A percentile compares a stretch with the other conserved stretches of the same genome.
Conservation (phyloP, 805 yeast species). For the Candida sanyiensis region DNA sequence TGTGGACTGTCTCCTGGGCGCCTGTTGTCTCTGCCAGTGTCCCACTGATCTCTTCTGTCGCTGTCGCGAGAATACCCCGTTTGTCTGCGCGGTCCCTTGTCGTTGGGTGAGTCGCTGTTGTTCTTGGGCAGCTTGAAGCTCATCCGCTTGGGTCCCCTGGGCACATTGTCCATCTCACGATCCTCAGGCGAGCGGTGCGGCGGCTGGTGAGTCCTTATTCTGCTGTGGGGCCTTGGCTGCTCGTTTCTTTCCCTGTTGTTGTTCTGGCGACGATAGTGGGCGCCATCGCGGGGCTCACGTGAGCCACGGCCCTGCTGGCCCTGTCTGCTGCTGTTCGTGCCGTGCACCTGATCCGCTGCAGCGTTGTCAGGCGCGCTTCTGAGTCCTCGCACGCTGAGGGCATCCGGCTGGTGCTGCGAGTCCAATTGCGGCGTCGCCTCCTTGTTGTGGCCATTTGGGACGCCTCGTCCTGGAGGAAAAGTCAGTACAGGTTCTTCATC, state of each 20-base stretch:
- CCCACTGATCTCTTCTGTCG: neutral
- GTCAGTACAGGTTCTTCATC: too few species aligned
- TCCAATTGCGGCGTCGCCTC: neutral
- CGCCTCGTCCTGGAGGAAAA: constrained; percentile 1
- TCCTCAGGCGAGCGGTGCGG: neutral
- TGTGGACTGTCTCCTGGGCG: too few species aligned
- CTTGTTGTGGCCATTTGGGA: neutral
- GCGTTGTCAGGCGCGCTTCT: neutral
- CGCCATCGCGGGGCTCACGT: neutral
- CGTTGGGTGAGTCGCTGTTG: neutral
- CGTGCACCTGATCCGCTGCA: neutral
- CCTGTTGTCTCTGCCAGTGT: too few species aligned
- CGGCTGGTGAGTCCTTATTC: neutral
- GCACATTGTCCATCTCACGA: constrained; percentile 10
- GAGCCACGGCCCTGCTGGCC: neutral
- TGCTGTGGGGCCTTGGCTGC: neutral
- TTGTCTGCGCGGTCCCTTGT: constrained; percentile 2
- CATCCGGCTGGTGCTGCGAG: constrained; percentile 2
- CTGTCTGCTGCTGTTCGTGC: too few species aligned
- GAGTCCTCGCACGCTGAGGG: constrained; percentile 1
- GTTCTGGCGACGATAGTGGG: neutral
- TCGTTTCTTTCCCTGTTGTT: neutral
- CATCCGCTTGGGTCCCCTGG: constrained; percentile 19
- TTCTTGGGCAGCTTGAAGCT: constrained; percentile 18
- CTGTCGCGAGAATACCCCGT: neutral